Base-by-base conservation (phyloP, 257 asterid genomes). In the Nicotiana undulata region DNA sequence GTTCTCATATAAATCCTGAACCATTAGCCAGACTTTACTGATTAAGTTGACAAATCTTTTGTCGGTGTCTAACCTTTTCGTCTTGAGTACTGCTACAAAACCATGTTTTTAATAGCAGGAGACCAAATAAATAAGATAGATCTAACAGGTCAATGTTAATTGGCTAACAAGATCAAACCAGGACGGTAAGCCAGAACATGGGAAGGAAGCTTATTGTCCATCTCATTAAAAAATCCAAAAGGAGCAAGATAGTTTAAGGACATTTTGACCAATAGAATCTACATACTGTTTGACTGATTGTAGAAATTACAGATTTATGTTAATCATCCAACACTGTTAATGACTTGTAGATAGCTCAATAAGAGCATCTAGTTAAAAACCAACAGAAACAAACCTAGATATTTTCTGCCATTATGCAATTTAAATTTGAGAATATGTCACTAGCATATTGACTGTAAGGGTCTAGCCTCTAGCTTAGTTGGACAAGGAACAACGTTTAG, bases 131-230 rank as follows among this genome's bases (percentile, higher is more conserved):
- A 12, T 72, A 46, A 72, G 17, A 72, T 46, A 72, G 60, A 72
- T 72, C 60, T 22, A 46, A 72, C 22, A 72, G 40, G 22, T 49
- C 78, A 72, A 46, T 22, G 40, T 26, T 49, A 13, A 72, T 72
- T 46, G 78, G 40, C 58, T 28, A 72, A 72, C 78, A 15, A 49
- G 78, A 61, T 26, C 78, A 74, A 49, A 74, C 61, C 24, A 74
- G 51, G 61, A 74, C 3, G 56, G 61, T 22, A 74, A 74, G 44
- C 28, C 24, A 51, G 44, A 22, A 26, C 79, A 74, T 49, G 11
- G 1, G 61, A 49, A 72, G 60, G 24, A 72, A 72, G 15, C 60
- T 72, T 72, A 46, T 72, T 22, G 40, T 72, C 59, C 37, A 24
- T 46, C 40, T 70, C 20, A 12, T 44, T 22, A 44, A 24, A 70